Base-by-base conservation (phyloP, 345 rosid genomes). In the Dovyalis caffra region DNA sequence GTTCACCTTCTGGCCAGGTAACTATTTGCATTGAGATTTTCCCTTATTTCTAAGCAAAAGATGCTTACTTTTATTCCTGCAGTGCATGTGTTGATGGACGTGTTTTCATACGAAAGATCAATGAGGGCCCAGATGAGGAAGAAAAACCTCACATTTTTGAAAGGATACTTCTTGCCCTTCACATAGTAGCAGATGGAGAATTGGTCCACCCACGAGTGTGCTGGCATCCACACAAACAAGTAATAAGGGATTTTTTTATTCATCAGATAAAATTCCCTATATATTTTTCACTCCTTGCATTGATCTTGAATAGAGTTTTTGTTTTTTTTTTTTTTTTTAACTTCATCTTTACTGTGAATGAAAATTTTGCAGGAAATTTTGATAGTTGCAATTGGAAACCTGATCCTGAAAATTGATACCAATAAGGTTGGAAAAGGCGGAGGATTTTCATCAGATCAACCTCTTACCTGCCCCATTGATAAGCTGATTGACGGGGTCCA, bases 141-240 rank as follows among this genome's bases (percentile, higher is more conserved):
- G 95, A 88, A 38, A 87, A 86, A 69, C 84, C 88, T 10, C 89
- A 90, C 74, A 93, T 95, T 40, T 82, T 88, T 57, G 98, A 91
- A 75, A 84, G 79, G 66, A 78, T 81, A 66, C 83, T 87, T 63
- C 68, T 86, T 77, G 92, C 97, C 66, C 81, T 91, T 82, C 94
- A 91, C 74, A 86, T 95, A 68, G 57, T 74, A 43, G 86, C 86
- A 65, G 86, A 88, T 70, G 88, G 71, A 57, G 90, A 90, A 61
- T 68, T 81, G 45, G 80, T 77, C 64, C 92, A 90, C 78, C 98
- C 99, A 25, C 89, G 90, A 62, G 86, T 93, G 64, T 95, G 97
- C 81, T 95, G 99, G 99, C 98, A 95, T 77, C 87, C 87, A 76
- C 90, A 91, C 88, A 95, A 89, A 77, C 97, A 91, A 83, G 99